Evolutionary conservation across 179 eudicot genomes (phyloP), one percentile per base, ranked within the genome.

Genomic region (Silene noctiflora): DNA sequence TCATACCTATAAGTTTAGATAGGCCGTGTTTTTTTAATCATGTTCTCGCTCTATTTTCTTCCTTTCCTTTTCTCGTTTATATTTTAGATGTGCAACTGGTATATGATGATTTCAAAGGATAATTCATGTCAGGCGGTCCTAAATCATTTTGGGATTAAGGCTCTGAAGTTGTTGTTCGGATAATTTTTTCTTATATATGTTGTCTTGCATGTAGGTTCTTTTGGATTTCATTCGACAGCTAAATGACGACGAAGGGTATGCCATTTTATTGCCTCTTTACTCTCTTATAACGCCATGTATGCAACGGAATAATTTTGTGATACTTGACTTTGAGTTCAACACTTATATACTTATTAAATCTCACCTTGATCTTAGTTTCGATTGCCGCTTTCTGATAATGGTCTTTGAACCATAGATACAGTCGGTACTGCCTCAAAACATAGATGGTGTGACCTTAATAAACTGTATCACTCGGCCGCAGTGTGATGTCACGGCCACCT

Each of bases 181-280:
- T 70, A 3, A 61, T 17, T 33, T 27, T 42, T 62, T 24, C 72
- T 64, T 48, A 1, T 64, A 51, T 20, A 33, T 51, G 74, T 33
- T 75, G 75, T 44, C 56, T 76, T 46, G 29, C 39, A 46, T 82
- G 85, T 88, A 94, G 98, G 98, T 95, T 81, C 86, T 95, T 66
- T 88, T 95, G 84, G 97, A 95, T 83, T 95, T 95, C 75, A 83
- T 95, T 84, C 91, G 88, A 75, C 86, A 91, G 80, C 86, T 95
- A 77, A 95, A 95, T 81, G 99, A 95, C 84, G 99, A 95, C 77
- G 89, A 95, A 27, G 99, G 99, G 98, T 94, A 92, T 77, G 71
- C 66, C 42, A 67, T 80, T 67, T 25, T 56, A 29, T 35, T 42
- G 63, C 51, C 51, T 44, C 51, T 44, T 44, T 44, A 44, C 51